phyloP scores from a whole-genome alignment of 2,329 filamentous ascomycete species.

The Curvularia lunata region DNA sequence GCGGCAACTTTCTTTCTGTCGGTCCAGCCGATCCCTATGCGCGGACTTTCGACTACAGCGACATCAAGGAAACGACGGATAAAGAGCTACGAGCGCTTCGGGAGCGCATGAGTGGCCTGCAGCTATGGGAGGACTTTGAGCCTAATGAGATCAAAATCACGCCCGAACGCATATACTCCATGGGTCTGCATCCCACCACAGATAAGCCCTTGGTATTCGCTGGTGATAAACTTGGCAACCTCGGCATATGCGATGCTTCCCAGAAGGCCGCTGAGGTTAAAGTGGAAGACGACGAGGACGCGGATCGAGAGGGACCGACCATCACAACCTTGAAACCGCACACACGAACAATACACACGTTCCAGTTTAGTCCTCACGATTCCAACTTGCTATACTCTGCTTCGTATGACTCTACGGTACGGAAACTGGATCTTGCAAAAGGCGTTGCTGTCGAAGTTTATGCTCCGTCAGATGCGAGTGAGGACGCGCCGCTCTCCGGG shows the following conservation, averaged over 20 bases:
- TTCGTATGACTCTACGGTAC: slow-evolving; percentile 92
- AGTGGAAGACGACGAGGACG: slow-evolving; percentile 68
- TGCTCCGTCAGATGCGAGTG: slow-evolving; percentile 70
- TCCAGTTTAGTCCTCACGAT: slow-evolving; percentile 77
- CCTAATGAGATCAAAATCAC: slow-evolving; percentile 64
- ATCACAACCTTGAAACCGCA: slow-evolving; percentile 92
- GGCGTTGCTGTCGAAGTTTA: slow-evolving; percentile 82
- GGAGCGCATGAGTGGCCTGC: slow-evolving; percentile 75
- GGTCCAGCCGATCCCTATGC: slow-evolving; percentile 79
- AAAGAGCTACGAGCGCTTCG: slow-evolving; percentile 75
- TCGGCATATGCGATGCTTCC: slow-evolving; percentile 89
- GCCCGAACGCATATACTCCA: slow-evolving; percentile 64
- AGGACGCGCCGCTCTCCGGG: slow-evolving; percentile 81
- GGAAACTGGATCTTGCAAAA: slow-evolving; percentile 82
- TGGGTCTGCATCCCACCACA: slow-evolving; percentile 85
- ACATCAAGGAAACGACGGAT: slow-evolving; percentile 79
- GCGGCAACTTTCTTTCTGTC: slow-evolving; percentile 69
- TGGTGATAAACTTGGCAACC: slow-evolving; percentile 88
- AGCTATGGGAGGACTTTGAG: slow-evolving; percentile 82
- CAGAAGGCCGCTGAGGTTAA: slow-evolving; percentile 64
- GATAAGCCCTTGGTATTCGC: slow-evolving; percentile 91
- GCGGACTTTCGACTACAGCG: slow-evolving; percentile 83
- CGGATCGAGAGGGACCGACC: slow-evolving; percentile 71
- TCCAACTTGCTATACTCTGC: slow-evolving; percentile 78
- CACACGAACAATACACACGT: slow-evolving; percentile 83